Evolutionary conservation across 169 alveolate species (phyloP).

Genomic region (Amoebophrya sp.): DNA sequence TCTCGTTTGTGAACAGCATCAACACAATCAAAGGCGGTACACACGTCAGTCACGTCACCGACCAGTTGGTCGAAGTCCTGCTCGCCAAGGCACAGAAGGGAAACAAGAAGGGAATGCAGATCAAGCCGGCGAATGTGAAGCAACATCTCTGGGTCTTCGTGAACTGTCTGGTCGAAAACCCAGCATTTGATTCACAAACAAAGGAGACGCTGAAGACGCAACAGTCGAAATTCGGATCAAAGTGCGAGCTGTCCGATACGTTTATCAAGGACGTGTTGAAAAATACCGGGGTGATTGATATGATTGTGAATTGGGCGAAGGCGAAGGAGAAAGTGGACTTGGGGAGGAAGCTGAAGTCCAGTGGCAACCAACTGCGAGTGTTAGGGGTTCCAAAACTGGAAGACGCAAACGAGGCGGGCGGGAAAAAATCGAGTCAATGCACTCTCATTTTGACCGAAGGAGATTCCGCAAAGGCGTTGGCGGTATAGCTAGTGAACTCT

Average conservation of each 20-base stretch:
- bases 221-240: conserved; percentile 78
- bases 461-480: conserved; percentile 97
- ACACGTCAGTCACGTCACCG: conserved; percentile 93
- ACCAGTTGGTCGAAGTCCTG: conserved; percentile 61
- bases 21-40: conserved; percentile 98
- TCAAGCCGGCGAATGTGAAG: conserved; percentile 84
- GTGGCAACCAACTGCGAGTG: conserved; percentile 56
- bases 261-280: conserved; percentile 68
- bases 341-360: conserved; percentile 49
- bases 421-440: conserved; percentile 80
- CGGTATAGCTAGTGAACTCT: neutral
- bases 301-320: conserved; percentile 56
- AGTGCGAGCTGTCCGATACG: conserved; percentile 75
- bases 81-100: conserved; percentile 73
- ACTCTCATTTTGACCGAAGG: conserved; percentile 99
- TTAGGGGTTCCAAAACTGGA: conserved; percentile 96
- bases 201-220: conserved; percentile 62
- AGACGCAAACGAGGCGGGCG: conserved; percentile 98
- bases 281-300: conserved; percentile 72
- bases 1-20: conserved; percentile 96
- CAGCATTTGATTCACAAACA: conserved; percentile 92
- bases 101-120: conserved; percentile 85
- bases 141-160: conserved; percentile 92
- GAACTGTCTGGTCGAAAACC: conserved; percentile 94
- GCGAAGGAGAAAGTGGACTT: conserved; percentile 54